A percentile compares a stretch with the other conserved stretches of the same genome.
These are phyloP conservation scores for Canariomyces notabilis DNA, from an alignment of 2,329 filamentous ascomycete genomes.

Conservation along the genomic window DNA sequence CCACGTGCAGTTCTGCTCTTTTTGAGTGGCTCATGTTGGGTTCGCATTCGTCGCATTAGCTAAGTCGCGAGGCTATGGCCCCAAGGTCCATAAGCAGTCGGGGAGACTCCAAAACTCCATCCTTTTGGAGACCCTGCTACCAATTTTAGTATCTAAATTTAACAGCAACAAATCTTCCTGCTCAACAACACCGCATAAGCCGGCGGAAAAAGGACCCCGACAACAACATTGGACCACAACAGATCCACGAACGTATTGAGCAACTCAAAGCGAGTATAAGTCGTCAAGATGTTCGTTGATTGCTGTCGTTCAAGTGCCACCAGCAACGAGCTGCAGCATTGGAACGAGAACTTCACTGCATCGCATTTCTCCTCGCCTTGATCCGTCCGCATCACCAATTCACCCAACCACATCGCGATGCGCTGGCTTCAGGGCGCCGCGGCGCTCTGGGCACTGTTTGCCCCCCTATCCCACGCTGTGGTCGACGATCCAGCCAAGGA, in stretches of 20 bases:
- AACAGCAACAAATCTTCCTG: background rate
- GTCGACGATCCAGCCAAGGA: slow-evolving; percentile 10
- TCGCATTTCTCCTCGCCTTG: background rate
- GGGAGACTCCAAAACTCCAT: no score
- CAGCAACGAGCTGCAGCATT: background rate
- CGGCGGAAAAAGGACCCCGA: background rate
- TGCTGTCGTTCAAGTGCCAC: background rate
- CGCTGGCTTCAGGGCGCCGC: slow-evolving; percentile 1
- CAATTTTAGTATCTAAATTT: no score
- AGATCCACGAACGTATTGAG: no score
- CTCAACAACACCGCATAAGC: background rate
- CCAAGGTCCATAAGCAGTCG: no score
- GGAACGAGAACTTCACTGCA: background rate
- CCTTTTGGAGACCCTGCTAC: no score
- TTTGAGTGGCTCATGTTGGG: no score
- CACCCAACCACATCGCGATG: background rate
- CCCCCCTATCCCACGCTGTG: slow-evolving; percentile 2
- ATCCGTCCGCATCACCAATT: background rate
- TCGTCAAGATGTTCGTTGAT: background rate
- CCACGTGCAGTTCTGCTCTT: no score
- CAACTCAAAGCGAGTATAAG: no score
- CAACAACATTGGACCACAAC: no score
- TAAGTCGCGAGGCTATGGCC: no score
- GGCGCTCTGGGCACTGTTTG: slow-evolving; percentile 5
- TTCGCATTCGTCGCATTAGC: no score